Percentiles rank a stretch among this genome's conserved stretches.
Evolutionary conservation across 257 asterid species (phyloP).

Genomic region (Ehretia macrophylla): DNA sequence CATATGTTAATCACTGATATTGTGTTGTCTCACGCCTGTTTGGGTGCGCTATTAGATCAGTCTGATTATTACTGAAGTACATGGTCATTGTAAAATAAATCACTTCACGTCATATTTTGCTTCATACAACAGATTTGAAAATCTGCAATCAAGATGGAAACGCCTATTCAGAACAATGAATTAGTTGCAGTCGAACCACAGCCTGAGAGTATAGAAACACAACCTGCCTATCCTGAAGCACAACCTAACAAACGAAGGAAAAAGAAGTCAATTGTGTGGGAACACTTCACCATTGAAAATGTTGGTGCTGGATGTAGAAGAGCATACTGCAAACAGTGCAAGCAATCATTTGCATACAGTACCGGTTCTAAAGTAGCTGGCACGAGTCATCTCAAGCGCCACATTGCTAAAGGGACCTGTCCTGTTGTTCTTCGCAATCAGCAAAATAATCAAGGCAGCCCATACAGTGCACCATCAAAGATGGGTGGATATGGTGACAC

Average conservation of each 20-base stretch:
- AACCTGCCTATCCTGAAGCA: background rate
- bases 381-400: slow-evolving; percentile 97
- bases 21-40: too few relatives aligned
- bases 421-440: slow-evolving; percentile 70
- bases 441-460: slow-evolving; percentile 44
- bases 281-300: slow-evolving; percentile 86
- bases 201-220: slow-evolving; percentile 23
- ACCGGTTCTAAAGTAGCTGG: slow-evolving; percentile 96
- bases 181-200: slow-evolving; percentile 8
- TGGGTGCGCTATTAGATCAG: too few relatives aligned
- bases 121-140: too few relatives aligned
- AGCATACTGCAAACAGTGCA: slow-evolving; percentile 94
- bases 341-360: slow-evolving; percentile 94
- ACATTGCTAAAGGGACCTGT: slow-evolving; percentile 87
- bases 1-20: too few relatives aligned
- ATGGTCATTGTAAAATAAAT: too few relatives aligned
- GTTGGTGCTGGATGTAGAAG: slow-evolving; percentile 72
- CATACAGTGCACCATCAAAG: slow-evolving; percentile 74
- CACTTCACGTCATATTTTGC: too few relatives aligned
- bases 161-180: slow-evolving; percentile 1
- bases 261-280: slow-evolving; percentile 97
- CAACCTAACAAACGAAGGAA: slow-evolving; percentile 45
- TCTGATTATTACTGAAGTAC: too few relatives aligned
- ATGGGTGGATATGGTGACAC: slow-evolving; percentile 38
- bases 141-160: slow-evolving; percentile 1